Base-by-base conservation (phyloP, 306 rosid species). In the Glycine latifolia region DNA sequence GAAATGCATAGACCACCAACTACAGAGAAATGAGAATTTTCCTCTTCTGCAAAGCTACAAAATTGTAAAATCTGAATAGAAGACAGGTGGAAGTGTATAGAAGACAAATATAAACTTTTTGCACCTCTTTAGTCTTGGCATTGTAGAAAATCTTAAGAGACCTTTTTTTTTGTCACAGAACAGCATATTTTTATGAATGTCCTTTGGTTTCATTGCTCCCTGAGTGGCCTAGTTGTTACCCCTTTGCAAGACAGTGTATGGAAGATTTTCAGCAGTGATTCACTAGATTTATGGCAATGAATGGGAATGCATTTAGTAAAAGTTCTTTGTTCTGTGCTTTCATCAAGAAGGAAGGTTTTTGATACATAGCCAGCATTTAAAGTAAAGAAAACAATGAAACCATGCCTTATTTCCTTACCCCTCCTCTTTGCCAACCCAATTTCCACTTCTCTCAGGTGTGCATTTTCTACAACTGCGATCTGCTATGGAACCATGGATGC, bases 31-130 rank as follows among this genome's bases (percentile, higher is more conserved):
- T 43, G 87, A 89, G 46, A 90, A 85, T 85, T 81, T 46, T 44
- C 93, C 97, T 77, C 83, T 92, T 54, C 73, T 94, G 88, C 88
- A 85, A 74, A 85, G 61, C 80, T 82, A 80, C 20, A 78, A 77
- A 74, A 26, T 35, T 55, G 84, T 65, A 50, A 76, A 75, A 69
- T 76, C 79, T 58, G 35, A 53, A 66, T 66, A 69, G 82, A 80
- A 73, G 81, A 54, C 10, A 63, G 58, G 69, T 58, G 83, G 20
- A 43, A 67, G 11, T 79, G 60, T 67, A 68, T 66, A 31, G 15
- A 69, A 75, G 59, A 20, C 53, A 20, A 14, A 39, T 31, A 13
- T 49, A 46, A 46, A 73, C 31, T 33, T 33, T 50, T 69, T 69
- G 35, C 26, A 43, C 53, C 33, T 67, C 69, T 11, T 61, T 26